Evolutionary conservation across 2,329 filamentous ascomycete genomes (phyloP).

Genomic region (Metarhizium humberi): DNA sequence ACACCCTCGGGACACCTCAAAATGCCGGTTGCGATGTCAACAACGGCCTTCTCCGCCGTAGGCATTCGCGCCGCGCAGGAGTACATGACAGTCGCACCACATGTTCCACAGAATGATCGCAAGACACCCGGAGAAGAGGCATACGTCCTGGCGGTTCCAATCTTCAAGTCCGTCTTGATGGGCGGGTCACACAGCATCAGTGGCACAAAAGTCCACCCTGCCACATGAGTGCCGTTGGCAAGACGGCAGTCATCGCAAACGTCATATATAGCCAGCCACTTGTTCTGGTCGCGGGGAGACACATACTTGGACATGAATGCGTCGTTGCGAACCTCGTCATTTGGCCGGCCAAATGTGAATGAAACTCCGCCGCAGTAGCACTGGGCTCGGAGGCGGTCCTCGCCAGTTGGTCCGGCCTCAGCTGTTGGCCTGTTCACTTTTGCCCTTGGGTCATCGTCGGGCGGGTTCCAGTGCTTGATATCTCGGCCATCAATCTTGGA

Average conservation of each 20-base stretch:
- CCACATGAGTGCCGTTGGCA: conserved; percentile 29
- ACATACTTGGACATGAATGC: conserved; percentile 22
- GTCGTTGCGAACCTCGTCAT: conserved; percentile 18
- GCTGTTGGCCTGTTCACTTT: conserved; percentile 16
- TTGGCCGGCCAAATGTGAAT: conserved; percentile 34
- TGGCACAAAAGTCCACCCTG: conserved; percentile 34
- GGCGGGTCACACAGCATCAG: conserved; percentile 24
- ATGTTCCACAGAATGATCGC: conserved; percentile 35
- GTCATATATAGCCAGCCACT: conserved; percentile 34
- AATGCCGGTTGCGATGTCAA: conserved; percentile 34
- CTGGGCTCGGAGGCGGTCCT: conserved; percentile 30
- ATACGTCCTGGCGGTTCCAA: conserved; percentile 36
- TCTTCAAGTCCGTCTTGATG: conserved; percentile 24
- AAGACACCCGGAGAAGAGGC: conserved; percentile 27
- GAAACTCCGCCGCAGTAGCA: conserved; percentile 39
- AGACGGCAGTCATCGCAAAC: conserved; percentile 35
- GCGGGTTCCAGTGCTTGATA: conserved; percentile 27
- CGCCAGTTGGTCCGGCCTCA: conserved; percentile 24
- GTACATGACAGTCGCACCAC: conserved; percentile 35
- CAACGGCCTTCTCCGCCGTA: conserved; percentile 22
- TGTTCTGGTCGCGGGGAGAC: conserved; percentile 26
- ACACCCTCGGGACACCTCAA: conserved; percentile 34
- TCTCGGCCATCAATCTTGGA: conserved; percentile 20
- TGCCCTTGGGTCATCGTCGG: conserved; percentile 15
- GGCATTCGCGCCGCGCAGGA: conserved; percentile 17